Percentiles rank a stretch among this genome's conserved stretches.
These are phyloP conservation scores for Aspergillus steynii DNA, from an alignment of 495 filamentous ascomycete genomes.

Conservation along the genomic window DNA sequence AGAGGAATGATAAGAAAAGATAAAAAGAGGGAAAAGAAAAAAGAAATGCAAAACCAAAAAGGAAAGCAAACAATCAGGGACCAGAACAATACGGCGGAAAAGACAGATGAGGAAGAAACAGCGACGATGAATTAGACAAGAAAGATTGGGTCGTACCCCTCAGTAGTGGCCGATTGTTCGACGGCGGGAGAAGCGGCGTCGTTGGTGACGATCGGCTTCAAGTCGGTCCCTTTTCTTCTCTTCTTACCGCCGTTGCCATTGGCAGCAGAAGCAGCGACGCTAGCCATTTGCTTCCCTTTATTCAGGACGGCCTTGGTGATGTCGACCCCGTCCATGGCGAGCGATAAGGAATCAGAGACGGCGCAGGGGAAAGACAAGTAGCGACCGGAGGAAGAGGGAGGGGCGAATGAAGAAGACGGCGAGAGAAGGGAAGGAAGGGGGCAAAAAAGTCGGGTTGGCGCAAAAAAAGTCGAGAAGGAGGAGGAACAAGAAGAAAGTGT, in stretches of 20 bases:
- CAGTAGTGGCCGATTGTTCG: slow-evolving; percentile 44
- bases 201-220: slow-evolving; percentile 89
- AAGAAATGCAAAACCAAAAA: too few species aligned
- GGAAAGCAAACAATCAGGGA: too few species aligned
- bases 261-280: slow-evolving; percentile 56
- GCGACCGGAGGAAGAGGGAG: neutral
- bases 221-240: slow-evolving; percentile 79
- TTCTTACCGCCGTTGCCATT: slow-evolving; percentile 74
- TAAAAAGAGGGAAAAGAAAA: too few species aligned
- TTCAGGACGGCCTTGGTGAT: slow-evolving; percentile 75
- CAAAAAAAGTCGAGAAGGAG: slow-evolving; percentile 9
- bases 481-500: slow-evolving; percentile 5
- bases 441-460: slow-evolving; percentile 4
- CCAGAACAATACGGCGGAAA: neutral
- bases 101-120: slow-evolving; percentile 4
- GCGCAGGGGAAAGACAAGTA: neutral
- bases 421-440: slow-evolving; percentile 7
- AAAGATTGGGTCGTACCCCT: slow-evolving; percentile 48
- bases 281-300: slow-evolving; percentile 76
- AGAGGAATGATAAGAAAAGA: too few species aligned
- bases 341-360: neutral
- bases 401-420: slow-evolving; percentile 1
- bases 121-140: neutral
- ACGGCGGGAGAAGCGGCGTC: slow-evolving; percentile 51
- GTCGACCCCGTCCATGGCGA: slow-evolving; percentile 71